These are phyloP conservation scores for Meripilus lineatus DNA, from an alignment of 1,284 basidiomycete species.

Conservation along the genomic window DNA sequence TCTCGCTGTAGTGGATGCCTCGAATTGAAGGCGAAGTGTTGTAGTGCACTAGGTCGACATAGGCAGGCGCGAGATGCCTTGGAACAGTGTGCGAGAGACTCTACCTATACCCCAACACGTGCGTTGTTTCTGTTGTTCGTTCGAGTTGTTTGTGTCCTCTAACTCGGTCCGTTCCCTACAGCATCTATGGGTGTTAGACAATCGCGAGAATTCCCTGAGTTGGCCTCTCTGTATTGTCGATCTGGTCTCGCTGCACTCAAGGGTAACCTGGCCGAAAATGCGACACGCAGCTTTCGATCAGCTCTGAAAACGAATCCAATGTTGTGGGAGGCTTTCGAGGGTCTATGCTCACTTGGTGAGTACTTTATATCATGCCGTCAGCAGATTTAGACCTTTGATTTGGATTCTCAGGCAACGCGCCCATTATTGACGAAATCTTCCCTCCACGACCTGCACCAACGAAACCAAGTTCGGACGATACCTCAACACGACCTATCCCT, in stretches of 20 bases:
- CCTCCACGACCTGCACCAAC: slow-evolving; percentile 59
- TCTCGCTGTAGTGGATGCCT: slow-evolving; percentile 70
- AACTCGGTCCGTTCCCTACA: slow-evolving; percentile 25
- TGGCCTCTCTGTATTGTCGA: slow-evolving; percentile 63
- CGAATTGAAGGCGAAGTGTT: slow-evolving; percentile 77
- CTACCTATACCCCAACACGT: slow-evolving; percentile 51
- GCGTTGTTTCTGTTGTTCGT: slow-evolving; percentile 26
- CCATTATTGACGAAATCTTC: slow-evolving; percentile 66
- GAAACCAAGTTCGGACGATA: slow-evolving; percentile 44
- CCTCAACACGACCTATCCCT: slow-evolving; percentile 39
- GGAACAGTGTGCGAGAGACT: slow-evolving; percentile 52
- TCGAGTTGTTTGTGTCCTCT: slow-evolving; percentile 17
- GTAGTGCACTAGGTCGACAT: slow-evolving; percentile 64
- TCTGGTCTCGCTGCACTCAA: slow-evolving; percentile 68
- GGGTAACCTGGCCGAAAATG: slow-evolving; percentile 71
- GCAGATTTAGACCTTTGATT: slow-evolving; percentile 9
- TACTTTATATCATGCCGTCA: not conserved
- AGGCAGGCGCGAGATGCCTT: slow-evolving; percentile 68
- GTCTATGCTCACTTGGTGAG: slow-evolving; percentile 80
- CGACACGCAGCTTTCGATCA: slow-evolving; percentile 65
- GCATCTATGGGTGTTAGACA: slow-evolving; percentile 47
- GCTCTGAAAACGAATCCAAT: slow-evolving; percentile 76
- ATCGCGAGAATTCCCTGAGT: slow-evolving; percentile 55
- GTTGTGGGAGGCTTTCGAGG: slow-evolving; percentile 93
- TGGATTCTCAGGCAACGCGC: slow-evolving; percentile 48